These are phyloP conservation scores for Scheffersomyces titani DNA, from an alignment of 1,139 yeast species.

Conservation along the genomic window DNA sequence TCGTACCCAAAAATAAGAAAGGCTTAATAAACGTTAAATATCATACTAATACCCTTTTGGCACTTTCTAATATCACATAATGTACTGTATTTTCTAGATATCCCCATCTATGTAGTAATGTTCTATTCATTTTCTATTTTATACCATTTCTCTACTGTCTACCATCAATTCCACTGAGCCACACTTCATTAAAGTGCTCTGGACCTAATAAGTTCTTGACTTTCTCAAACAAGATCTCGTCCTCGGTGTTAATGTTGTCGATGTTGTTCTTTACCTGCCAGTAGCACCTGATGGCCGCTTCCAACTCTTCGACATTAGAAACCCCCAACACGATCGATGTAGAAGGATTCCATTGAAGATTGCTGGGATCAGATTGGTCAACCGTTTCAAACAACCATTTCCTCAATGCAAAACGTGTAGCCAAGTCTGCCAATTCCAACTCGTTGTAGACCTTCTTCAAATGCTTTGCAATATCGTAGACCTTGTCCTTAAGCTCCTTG, in stretches of 20 bases:
- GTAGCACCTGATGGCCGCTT: slow-evolving; percentile 61
- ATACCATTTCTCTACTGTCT: background rate
- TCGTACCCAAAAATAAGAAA: no score
- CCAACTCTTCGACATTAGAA: slow-evolving; percentile 60
- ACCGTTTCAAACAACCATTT: slow-evolving; percentile 49
- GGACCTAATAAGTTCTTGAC: slow-evolving; percentile 54
- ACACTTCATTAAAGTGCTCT: slow-evolving; percentile 60
- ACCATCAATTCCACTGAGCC: slow-evolving; percentile 65
- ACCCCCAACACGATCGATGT: slow-evolving; percentile 78
- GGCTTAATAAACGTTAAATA: no score
- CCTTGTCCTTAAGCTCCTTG: slow-evolving; percentile 54
- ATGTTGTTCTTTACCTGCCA: slow-evolving; percentile 44
- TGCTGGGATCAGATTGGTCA: slow-evolving; percentile 5
- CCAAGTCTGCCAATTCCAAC: slow-evolving; percentile 76
- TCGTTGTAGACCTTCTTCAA: slow-evolving; percentile 34
- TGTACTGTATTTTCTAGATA: background rate
- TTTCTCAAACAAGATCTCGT: slow-evolving; percentile 41
- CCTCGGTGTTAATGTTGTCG: slow-evolving; percentile 34
- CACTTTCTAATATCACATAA: background rate
- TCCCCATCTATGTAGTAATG: background rate
- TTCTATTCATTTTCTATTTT: background rate
- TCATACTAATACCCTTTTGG: no score
- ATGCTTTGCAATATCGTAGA: slow-evolving; percentile 51
- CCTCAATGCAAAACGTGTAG: slow-evolving; percentile 72
- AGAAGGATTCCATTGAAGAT: slow-evolving; percentile 28